Percentiles rank a stretch among this genome's conserved stretches.
Conservation (phyloP, 441 rosid species). For the Eutrema salsugineum region DNA sequence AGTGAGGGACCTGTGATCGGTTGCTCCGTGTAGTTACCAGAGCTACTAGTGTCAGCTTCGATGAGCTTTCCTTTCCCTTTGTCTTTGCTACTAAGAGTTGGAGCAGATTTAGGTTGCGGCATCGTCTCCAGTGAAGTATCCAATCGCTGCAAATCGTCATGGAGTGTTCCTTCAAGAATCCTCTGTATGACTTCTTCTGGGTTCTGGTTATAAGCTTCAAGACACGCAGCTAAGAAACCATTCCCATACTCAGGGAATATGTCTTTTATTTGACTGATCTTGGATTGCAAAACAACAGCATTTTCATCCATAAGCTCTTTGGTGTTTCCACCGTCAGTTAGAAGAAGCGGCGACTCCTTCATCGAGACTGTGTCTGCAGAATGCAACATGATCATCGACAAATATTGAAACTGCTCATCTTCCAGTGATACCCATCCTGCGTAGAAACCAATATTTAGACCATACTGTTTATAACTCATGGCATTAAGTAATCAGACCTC, state of each 20-base stretch:
- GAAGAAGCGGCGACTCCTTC: slow-evolving; percentile 36
- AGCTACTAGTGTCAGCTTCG: slow-evolving; percentile 42
- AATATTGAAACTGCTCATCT: slow-evolving; percentile 73
- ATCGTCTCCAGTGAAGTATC: slow-evolving; percentile 65
- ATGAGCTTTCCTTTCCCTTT: slow-evolving; percentile 86
- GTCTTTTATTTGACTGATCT: slow-evolving; percentile 90
- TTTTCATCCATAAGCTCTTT: slow-evolving; percentile 62
- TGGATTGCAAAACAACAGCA: slow-evolving; percentile 70
- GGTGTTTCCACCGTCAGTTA: slow-evolving; percentile 30
- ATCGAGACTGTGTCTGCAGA: slow-evolving; percentile 25
- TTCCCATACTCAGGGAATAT: slow-evolving; percentile 89
- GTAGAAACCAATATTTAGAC: slow-evolving; percentile 22
- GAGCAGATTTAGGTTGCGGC: slow-evolving; percentile 53
- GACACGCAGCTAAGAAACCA: slow-evolving; percentile 85
- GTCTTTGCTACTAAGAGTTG: slow-evolving; percentile 47
- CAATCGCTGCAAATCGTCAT: slow-evolving; percentile 63
- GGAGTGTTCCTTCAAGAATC: slow-evolving; percentile 91
- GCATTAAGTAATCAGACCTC: not conserved
- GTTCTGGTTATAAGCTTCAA: slow-evolving; percentile 85
- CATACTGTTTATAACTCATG: not conserved
- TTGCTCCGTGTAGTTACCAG: slow-evolving; percentile 25
- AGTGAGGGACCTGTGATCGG: slow-evolving; percentile 35
- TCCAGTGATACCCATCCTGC: slow-evolving; percentile 91
- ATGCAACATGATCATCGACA: slow-evolving; percentile 61
- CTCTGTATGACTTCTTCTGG: slow-evolving; percentile 96